Percentiles rank a stretch among this genome's conserved stretches.
Conservation (phyloP, 192 early-diverging fungal species). For the Coemansia sp. region DNA sequence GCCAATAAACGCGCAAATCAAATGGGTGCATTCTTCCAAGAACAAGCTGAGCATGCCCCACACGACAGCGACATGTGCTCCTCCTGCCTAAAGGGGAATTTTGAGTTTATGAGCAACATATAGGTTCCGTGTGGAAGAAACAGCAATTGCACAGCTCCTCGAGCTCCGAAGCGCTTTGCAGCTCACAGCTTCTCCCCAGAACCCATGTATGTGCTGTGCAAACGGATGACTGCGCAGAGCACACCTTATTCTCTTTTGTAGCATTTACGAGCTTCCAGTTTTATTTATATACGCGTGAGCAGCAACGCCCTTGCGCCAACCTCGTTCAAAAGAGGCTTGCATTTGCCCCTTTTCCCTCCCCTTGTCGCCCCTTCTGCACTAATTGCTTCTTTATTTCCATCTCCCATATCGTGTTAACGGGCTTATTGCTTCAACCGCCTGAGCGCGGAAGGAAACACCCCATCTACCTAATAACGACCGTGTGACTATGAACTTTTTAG, state of each 20-base stretch:
- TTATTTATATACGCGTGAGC: not conserved
- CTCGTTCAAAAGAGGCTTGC: not conserved
- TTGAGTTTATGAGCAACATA: not conserved
- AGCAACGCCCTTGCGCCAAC: not conserved
- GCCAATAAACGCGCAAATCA: constrained; percentile 5
- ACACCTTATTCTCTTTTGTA: not conserved
- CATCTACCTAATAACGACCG: not conserved
- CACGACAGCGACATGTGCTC: not conserved
- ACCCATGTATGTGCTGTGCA: too few species aligned
- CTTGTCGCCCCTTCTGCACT: not conserved
- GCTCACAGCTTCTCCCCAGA: too few species aligned
- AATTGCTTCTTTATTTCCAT: not conserved
- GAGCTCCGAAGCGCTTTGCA: not conserved
- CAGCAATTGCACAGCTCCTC: not conserved
- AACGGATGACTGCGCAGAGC: too few species aligned
- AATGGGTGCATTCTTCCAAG: not conserved
- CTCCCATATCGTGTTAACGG: not conserved
- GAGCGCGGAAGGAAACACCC: not conserved
- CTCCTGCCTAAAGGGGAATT: constrained; percentile 8
- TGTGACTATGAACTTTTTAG: constrained; percentile 37
- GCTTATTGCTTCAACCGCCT: not conserved
- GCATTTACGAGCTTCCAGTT: not conserved
- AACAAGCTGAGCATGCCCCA: not conserved
- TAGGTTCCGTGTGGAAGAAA: not conserved
- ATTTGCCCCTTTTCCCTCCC: constrained; percentile 1